Conservation (phyloP, 805 yeast genomes). For the Cyberlindnera subsufficiens region DNA sequence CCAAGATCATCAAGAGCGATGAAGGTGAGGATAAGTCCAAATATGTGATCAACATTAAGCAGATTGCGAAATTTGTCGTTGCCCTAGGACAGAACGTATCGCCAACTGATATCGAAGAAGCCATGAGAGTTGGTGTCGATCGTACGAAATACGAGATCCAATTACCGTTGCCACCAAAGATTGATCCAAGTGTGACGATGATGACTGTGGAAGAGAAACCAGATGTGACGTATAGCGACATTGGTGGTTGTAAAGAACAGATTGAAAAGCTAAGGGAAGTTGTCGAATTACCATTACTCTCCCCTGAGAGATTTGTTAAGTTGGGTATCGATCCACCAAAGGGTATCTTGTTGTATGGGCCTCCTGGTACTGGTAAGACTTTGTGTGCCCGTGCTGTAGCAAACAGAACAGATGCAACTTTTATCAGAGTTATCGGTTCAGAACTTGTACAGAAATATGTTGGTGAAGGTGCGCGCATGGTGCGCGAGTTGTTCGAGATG, state of each 20-base stretch:
- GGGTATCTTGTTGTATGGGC: conserved; percentile 94
- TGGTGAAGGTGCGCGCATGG: conserved; percentile 99
- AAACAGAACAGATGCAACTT: conserved; percentile 97
- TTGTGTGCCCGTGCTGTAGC: conserved; percentile 99
- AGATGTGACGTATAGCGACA: conserved; percentile 96
- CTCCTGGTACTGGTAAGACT: conserved; percentile 99
- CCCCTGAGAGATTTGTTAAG: conserved; percentile 95
- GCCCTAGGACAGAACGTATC: conserved; percentile 95
- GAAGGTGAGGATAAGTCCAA: conserved; percentile 76
- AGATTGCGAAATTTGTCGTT: conserved; percentile 96
- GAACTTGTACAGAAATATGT: conserved; percentile 97
- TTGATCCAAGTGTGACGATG: conserved; percentile 98
- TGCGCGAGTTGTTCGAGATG: conserved; percentile 96
- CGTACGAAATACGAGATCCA: conserved; percentile 95
- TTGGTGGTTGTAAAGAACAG: conserved; percentile 98
- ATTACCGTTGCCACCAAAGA: conserved; percentile 94
- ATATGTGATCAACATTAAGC: conserved; percentile 94
- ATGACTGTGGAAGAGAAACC: conserved; percentile 99
- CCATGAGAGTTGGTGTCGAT: conserved; percentile 99
- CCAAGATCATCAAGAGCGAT: conserved; percentile 77
- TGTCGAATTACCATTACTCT: conserved; percentile 86
- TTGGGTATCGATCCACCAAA: conserved; percentile 99
- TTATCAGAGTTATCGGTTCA: conserved; percentile 96
- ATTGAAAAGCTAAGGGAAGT: conserved; percentile 95
- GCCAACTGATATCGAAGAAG: conserved; percentile 98